Evolutionary conservation across 2,329 filamentous ascomycete genomes (phyloP), one percentile per base, ranked within the genome.

Genomic region (Teratosphaeria gauchensis): DNA sequence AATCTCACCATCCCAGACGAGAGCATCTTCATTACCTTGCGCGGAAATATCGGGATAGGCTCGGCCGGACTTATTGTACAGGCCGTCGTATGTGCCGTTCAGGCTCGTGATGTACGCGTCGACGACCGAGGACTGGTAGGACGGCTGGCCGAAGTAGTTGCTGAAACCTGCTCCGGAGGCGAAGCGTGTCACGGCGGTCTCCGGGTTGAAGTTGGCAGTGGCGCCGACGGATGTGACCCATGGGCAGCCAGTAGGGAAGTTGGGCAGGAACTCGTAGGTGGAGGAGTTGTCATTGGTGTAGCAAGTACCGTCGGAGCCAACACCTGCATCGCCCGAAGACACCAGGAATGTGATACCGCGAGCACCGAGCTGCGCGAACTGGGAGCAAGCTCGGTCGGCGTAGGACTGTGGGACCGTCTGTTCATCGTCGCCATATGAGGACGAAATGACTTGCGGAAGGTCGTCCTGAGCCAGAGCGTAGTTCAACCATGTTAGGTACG

Each of bases 361-460:
- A 1, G 83, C 80, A n/a, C 84, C 85, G 32, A 88, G 82, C 64
- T 86, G 80, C 51, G 80, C 83, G 65, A 87, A 84, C 62, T 84
- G 76, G 61, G 81, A 78, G 75, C 86, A 89, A 9, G 86, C 83
- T 56, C 80, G 78, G 54, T 76, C 75, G 19, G 83, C 82, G 66
- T 87, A 89, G 9, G 80, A 78, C 2, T 74, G 66, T 0, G 86
- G 85, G 0, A 89, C 75, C 2, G 78, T 80, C 68, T 87, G 82
- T 71, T 89, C 86, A 56, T 83, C 79, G 61, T 88, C 84, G 54
- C 84, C 85, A 68, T 89, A 89, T 0, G 84, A 87, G 9, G 82
- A 84, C 56, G 78, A 82, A 65, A 89, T 80, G 14, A 84, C 81
- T 54, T 83, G 79, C 0, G 86, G 85, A 1, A 89, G 75, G 19